Conservation (phyloP, 805 yeast genomes). For the Teunomyces pallodes region DNA sequence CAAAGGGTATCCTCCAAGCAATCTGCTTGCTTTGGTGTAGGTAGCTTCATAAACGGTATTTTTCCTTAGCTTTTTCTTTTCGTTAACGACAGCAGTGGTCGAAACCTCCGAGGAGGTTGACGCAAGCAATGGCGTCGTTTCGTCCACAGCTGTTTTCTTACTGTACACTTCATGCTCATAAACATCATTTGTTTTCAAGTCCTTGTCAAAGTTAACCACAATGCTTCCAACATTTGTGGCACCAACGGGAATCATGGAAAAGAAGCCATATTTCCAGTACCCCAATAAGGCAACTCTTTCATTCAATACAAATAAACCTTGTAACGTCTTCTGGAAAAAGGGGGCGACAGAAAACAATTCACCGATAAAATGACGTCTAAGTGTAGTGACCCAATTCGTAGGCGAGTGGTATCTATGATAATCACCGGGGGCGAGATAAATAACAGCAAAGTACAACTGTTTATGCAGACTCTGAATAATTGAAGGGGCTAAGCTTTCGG, state of each 20-base stretch:
- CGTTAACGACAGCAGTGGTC: slow-evolving; percentile 9
- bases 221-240: slow-evolving; percentile 98
- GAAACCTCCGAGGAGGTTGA: neutral
- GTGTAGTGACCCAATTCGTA: slow-evolving; percentile 88
- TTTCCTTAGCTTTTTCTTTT: slow-evolving; percentile 48
- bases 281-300: slow-evolving; percentile 96
- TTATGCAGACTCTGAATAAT: slow-evolving; percentile 38
- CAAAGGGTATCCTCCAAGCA: slow-evolving; percentile 84
- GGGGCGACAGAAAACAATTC: slow-evolving; percentile 96
- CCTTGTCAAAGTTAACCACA: slow-evolving; percentile 85
- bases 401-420: slow-evolving; percentile 98
- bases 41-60: slow-evolving; percentile 93
- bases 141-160: slow-evolving; percentile 14
- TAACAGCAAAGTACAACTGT: slow-evolving; percentile 80
- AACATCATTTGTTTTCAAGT: slow-evolving; percentile 76
- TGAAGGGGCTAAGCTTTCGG: slow-evolving; percentile 39
- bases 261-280: slow-evolving; percentile 94
- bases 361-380: slow-evolving; percentile 94
- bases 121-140: slow-evolving; percentile 27
- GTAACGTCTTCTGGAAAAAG: slow-evolving; percentile 83
- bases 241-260: slow-evolving; percentile 98
- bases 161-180: slow-evolving; percentile 48
- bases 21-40: slow-evolving; percentile 71
- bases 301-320: slow-evolving; percentile 83
- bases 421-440: slow-evolving; percentile 96